Evolutionary conservation across 192 early-diverging fungal species (phyloP), one percentile per base, ranked within the genome.

Genomic region (Piromyces finnis): DNA sequence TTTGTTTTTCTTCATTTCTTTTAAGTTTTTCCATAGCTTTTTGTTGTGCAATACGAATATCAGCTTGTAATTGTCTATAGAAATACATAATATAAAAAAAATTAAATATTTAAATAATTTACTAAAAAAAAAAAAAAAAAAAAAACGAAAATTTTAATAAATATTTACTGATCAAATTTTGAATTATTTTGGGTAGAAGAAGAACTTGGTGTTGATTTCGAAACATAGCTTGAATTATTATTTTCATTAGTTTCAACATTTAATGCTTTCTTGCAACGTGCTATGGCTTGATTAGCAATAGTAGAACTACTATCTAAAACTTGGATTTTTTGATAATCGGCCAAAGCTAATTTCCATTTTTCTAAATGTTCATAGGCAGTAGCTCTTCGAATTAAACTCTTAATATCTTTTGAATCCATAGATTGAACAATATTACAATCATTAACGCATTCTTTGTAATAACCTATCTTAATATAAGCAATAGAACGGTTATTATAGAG

Each of bases 401-500:
- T 98, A 30, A 85, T 85, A 28, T 90, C 81, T 80, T 99, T 94
- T 12, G 91, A 88, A 27, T 84, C 83, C 13, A 83, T 32, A 29
- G 82, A 81, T 27, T 80, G 80, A 16, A 88, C 83, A n/a, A 77
- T 80, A 13, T 80, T 87, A 84, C 93, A 96, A 81, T 97, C 96
- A 17, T 85, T 83, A 13, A 93, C 82, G 16, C 88, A 90, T 51
- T 90, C 90, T 18, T 85, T 86, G 83, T 96, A 91, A 80, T 96
- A 91, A 29, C 95, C 96, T 15, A 87, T 94, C 85, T 97, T 97
- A 29, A 94, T 84, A 26, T 90, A 84, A 3, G 93, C 88, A 1
- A 93, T 89, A 0, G 96, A 95, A 27, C 95, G 91, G 86, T 97
- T 97, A 86, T 95, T 96, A 86, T 87, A 89, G 26, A 95, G 84